Base-by-base conservation (phyloP, 306 rosid species). In the Oxytropis ochrocephala region DNA sequence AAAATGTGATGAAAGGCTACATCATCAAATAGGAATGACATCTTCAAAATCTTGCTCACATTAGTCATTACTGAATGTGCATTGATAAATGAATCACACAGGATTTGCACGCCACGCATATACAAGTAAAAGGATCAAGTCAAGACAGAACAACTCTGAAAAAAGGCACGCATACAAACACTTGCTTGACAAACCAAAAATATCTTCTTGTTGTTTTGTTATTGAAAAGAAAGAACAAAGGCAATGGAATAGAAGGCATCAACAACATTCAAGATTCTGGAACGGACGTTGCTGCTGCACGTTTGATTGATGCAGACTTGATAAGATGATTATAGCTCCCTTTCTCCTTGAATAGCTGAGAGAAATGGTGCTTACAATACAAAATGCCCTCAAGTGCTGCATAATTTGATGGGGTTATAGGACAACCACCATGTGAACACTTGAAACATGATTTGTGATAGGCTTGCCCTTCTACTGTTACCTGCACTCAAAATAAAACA, bases 341-440 rank as follows among this genome's bases (percentile, higher is more conserved):
- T 60, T 92, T 92, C 83, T 92, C 96, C 85, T 89, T 92, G 79
- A 92, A 92, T 59, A 92, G 92, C 83, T 92, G 96, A 10, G 96
- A 78, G 80, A 92, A 92, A 75, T 92, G 98, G 79, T 89, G 98
- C 64, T 92, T 92, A 91, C 98, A 92, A 76, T 92, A 92, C 80
- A 92, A 76, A 74, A 92, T 79, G 43, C 96, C 98, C 75, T 92
- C 96, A 7, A 92, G 81, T 10, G 98, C 96, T 7, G 98, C 98
- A 77, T 92, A 87, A 81, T 86, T 92, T 1, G 98, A 89, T 35
- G 95, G 96, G 0, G 95, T 73, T 76, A 92, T 74, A 44, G 96
- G 78, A 69, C 96, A 92, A 42, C 98, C 96, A 8, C 98, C 98
- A 13, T 92, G 95, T 35, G 98, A 92, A 74, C 98, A 89, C 84